Conservation (phyloP, 768 basidiomycete species). For the Suillus ampliporus region DNA sequence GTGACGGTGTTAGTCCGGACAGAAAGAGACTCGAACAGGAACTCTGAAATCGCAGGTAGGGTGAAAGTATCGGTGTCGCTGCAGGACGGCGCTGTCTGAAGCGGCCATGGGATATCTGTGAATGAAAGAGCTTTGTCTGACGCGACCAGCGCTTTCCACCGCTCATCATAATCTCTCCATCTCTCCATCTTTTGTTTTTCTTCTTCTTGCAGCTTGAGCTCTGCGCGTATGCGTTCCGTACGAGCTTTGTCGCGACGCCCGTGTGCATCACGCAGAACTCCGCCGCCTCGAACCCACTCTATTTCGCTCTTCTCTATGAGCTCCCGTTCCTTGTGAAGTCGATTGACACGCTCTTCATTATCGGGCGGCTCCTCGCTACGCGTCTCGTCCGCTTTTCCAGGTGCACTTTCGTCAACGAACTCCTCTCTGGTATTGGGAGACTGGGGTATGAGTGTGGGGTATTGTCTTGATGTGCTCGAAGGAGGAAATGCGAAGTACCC, state of each 20-base stretch:
- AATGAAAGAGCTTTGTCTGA: slow-evolving; percentile 45
- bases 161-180: slow-evolving; percentile 60
- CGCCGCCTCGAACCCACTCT: slow-evolving; percentile 65
- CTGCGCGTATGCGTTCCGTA: slow-evolving; percentile 53
- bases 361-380: neutral
- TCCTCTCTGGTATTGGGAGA: neutral
- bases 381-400: slow-evolving; percentile 7
- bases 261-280: slow-evolving; percentile 53
- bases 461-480: neutral
- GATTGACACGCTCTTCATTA: slow-evolving; percentile 24
- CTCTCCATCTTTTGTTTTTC: slow-evolving; percentile 44
- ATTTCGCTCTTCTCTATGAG: slow-evolving; percentile 57
- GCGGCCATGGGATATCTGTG: slow-evolving; percentile 69
- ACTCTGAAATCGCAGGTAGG: slow-evolving; percentile 47
- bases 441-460: slow-evolving; percentile 1
- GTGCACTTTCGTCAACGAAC: neutral
- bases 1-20: slow-evolving; percentile 48
- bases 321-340: slow-evolving; percentile 41
- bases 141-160: slow-evolving; percentile 51
- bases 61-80: slow-evolving; percentile 42
- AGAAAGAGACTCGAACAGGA: slow-evolving; percentile 52
- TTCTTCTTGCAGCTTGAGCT: slow-evolving; percentile 50
- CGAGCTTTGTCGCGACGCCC: slow-evolving; percentile 57
- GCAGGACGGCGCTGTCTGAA: slow-evolving; percentile 26
- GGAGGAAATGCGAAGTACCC: slow-evolving; percentile 11